These are phyloP conservation scores for Rhizophora apiculata DNA, from an alignment of 345 rosid genomes.

Conservation along the genomic window DNA sequence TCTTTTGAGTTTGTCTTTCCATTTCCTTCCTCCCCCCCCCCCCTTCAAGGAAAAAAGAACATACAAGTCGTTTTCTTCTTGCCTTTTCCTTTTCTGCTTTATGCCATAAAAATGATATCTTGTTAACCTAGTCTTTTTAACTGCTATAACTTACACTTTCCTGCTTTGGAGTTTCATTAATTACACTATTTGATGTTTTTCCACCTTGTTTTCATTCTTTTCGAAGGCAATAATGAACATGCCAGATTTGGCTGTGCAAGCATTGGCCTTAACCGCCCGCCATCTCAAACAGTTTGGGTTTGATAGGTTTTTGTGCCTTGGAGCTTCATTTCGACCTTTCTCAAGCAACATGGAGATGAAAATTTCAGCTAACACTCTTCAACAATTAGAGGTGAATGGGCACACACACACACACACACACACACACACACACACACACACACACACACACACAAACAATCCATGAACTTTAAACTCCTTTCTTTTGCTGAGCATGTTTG, in stretches of 20 bases:
- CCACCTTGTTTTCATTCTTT: slow-evolving; percentile 12
- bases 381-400: slow-evolving; percentile 81
- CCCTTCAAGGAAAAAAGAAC: not conserved
- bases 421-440: no score
- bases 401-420: no score
- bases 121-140: not conserved
- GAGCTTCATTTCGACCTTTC: slow-evolving; percentile 68
- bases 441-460: no score
- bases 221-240: slow-evolving; percentile 66
- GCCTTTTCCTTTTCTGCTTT: not conserved
- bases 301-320: slow-evolving; percentile 68
- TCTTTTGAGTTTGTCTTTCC: not conserved
- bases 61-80: not conserved
- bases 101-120: not conserved
- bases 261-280: slow-evolving; percentile 60
- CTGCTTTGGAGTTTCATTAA: slow-evolving; percentile 11
- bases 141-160: not conserved
- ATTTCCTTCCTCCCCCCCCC: not conserved
- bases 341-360: slow-evolving; percentile 72
- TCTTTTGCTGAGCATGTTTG: not conserved
- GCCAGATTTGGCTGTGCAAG: slow-evolving; percentile 86
- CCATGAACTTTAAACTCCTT: no score
- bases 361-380: slow-evolving; percentile 82
- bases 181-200: slow-evolving; percentile 8
- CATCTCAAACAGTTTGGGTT: slow-evolving; percentile 92